A percentile compares a stretch with the other conserved stretches of the same genome.
phyloP scores from a whole-genome alignment of 345 rosid species.

The Hevea brasiliensis region DNA sequence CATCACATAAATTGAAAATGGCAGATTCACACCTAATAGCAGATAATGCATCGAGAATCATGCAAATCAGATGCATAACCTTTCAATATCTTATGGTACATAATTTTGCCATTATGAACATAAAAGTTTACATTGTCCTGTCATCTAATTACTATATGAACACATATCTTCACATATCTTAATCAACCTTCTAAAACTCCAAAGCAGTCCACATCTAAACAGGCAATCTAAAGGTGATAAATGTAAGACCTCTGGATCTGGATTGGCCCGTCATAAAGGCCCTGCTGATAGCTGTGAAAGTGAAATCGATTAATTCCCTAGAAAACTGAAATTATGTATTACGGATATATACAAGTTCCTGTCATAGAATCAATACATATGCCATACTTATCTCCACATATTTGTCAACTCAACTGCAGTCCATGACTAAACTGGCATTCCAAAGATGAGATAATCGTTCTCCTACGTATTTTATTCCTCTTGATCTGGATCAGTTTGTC shows the following conservation, averaged over 20 bases:
- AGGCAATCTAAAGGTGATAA: background rate
- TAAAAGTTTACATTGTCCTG: background rate
- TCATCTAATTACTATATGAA: too few relatives aligned
- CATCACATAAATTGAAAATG: too few relatives aligned
- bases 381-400: too few relatives aligned
- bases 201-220: background rate
- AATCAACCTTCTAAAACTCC: background rate
- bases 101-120: background rate
- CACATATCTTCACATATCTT: background rate
- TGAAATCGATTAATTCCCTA: too few relatives aligned
- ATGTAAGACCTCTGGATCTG: too few relatives aligned
- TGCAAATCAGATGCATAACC: too few relatives aligned
- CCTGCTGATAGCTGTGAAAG: too few relatives aligned
- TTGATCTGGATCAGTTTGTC: constrained; percentile 61
- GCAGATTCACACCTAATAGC: too few relatives aligned
- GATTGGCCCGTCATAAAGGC: background rate
- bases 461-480: constrained; percentile 26
- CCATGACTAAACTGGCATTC: constrained; percentile 4
- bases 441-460: constrained; percentile 16
- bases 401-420: constrained; percentile 9
- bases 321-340: too few relatives aligned
- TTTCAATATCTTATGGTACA: background rate
- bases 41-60: too few relatives aligned
- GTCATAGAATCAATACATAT: too few relatives aligned
- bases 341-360: background rate